Evolutionary conservation across 1,284 basidiomycete genomes (phyloP), one percentile per base, ranked within the genome.

Genomic region (Fomitopsis palustris): DNA sequence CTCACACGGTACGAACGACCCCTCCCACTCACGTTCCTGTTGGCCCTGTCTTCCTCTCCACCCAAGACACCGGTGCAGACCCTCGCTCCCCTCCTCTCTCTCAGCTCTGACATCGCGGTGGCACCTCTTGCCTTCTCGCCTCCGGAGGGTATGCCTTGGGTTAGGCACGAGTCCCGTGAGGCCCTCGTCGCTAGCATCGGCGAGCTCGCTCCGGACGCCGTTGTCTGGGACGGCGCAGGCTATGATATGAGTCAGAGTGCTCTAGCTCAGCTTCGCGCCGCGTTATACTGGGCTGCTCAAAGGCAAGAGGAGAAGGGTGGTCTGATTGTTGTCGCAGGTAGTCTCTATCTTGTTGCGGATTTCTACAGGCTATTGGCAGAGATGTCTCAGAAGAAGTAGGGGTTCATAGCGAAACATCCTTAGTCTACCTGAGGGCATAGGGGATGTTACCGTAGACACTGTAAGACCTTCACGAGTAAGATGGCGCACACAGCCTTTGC

Each of bases 91-190:
- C 77, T 95, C 56, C 59, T 53, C 47, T 60, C 54, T 6, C 59
- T 45, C 12, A 53, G 51, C 27, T 23, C 39, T 55, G 58, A 58
- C 31, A 42, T 77, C 23, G 75, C 71, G 23, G 80, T 92, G 23
- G 86, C 86, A 2, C 71, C 84, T 3, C 70, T 92, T 29, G 72
- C 74, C 43, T 89, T 92, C 63, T 83, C 87, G 1, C 84, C 86
- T 0, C 90, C 93, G 0, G 89, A 87, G 14, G 90, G 87, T 4
- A 97, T 98, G 95, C 92, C 95, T 0, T 98, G 95, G 95, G 87
- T 97, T 31, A 80, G 77, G 42, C 75, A 85, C 4, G 86, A 88
- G 0, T 70, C 83, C 2, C 78, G 82, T 2, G 70, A 69, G 2
- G 80, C 81, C 42, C 67, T 93, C 38, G 72, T 67, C 16, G 70